A percentile compares a stretch with the other conserved stretches of the same genome.
phyloP scores from a whole-genome alignment of 306 rosid genomes.

The apple (Malus domestica) region DNA sequence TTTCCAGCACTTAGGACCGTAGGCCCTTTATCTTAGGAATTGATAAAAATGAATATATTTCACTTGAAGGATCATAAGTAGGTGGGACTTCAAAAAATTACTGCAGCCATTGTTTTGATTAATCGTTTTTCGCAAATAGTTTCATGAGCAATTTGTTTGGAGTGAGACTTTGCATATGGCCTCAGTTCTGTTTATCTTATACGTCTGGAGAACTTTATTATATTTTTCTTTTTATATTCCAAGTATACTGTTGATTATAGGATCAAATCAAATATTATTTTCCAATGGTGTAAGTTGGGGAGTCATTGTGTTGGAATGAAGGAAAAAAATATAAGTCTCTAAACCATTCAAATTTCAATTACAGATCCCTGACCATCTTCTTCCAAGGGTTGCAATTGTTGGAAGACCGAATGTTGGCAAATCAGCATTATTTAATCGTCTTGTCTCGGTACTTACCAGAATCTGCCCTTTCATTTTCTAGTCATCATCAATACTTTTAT shows the following conservation, averaged over 20 bases:
- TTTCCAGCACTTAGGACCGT: not conserved
- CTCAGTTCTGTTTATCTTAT: not conserved
- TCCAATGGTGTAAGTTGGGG: conserved; percentile 12
- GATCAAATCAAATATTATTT: not conserved
- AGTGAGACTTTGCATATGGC: not conserved
- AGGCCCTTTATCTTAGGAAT: not conserved
- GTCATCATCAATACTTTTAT: conserved; percentile 4
- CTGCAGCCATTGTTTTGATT: not conserved
- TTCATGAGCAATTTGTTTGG: not conserved
- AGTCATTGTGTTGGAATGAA: conserved; percentile 5
- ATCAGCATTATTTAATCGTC: conserved; percentile 86
- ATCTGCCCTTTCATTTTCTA: conserved; percentile 15
- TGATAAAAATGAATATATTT: not conserved
- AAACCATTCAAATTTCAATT: conserved; percentile 21
- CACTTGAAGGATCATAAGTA: not conserved
- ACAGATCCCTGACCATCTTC: conserved; percentile 87
- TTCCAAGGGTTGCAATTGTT: conserved; percentile 75
- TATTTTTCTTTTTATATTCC: not conserved
- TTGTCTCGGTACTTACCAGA: conserved; percentile 67
- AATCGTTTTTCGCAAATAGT: not conserved
- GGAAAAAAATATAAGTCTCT: conserved; percentile 12
- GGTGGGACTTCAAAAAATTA: not conserved
- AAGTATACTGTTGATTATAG: not conserved
- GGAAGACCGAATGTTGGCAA: conserved; percentile 99
- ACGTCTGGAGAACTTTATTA: not conserved